Base-by-base conservation (phyloP, 495 filamentous ascomycete genomes). In the Aspergillus kassunensis region DNA sequence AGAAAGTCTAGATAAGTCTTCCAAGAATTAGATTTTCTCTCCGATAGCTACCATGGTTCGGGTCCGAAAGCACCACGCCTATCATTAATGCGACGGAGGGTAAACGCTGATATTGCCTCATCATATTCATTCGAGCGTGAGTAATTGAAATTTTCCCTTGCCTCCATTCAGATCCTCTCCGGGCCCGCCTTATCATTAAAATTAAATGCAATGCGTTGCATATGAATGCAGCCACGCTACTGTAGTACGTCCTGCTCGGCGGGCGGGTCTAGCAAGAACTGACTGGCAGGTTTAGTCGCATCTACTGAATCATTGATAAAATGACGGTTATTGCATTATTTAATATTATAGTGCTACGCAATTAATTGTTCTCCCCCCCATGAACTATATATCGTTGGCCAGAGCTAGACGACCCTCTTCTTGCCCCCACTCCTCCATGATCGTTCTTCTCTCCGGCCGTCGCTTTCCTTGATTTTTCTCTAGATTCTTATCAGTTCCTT, bases 161-260 rank as follows among this genome's bases (percentile, higher is more conserved):
- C 54, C 44, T 48, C 29, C 48, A 49, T 37, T 57, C 44, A 41
- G 49, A 42, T 47, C 49, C 21, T 52, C 54, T 46, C 44, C 48
- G 48, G 54, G 35, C 27, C 49, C 44, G 49, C 49, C 55, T 57
- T 57, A 57, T 57, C 55, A 53, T 39, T 9, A 4, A 4, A 41
- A 33, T 47, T 35, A 13, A 47, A 24, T 34, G 27, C 27, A 24
- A 21, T 35, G 44, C 44, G 24, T n/a, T n/a, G n/a, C n/a, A n/a
- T n/a, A n/a, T 45, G 49, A 30, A 45, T 44, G 49, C 41, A 44
- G 41, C 41, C 31, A 8, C 21, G n/a, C n/a, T n/a, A n/a, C n/a
- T n/a, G n/a, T n/a, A n/a, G n/a, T n/a, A n/a, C n/a, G n/a, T n/a
- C n/a, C n/a, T n/a, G 9, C 24, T 27, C 24, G 24, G 15, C 13